phyloP scores from a whole-genome alignment of 768 basidiomycete species.

The Phanerochaete carnosa region DNA sequence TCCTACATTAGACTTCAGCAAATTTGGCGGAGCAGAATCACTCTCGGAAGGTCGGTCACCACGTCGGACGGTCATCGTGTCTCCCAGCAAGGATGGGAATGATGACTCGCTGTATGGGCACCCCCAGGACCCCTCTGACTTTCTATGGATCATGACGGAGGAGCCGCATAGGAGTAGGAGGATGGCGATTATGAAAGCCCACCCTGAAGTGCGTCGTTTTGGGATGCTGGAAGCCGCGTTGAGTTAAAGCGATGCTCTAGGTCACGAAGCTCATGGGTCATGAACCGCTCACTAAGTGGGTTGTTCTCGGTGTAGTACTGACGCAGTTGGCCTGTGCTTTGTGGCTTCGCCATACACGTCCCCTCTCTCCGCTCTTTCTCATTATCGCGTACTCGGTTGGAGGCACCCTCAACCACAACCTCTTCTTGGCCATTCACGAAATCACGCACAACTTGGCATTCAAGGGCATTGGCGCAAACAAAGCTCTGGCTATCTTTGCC shows the following conservation, averaged over 20 bases:
- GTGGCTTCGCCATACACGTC: conserved; percentile 62
- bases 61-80: conserved; percentile 36
- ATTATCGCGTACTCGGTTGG: conserved; percentile 81
- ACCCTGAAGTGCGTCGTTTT: conserved; percentile 69
- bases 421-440: conserved; percentile 97
- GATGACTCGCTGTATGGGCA: conserved; percentile 43
- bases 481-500: conserved; percentile 83
- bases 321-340: conserved; percentile 69
- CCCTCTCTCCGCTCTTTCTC: conserved; percentile 71
- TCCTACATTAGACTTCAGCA: conserved; percentile 59
- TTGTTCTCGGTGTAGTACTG: conserved; percentile 79
- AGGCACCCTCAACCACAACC: conserved; percentile 95
- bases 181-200: conserved; percentile 87
- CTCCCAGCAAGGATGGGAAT: conserved; percentile 47
- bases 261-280: conserved; percentile 97
- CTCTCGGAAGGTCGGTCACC: conserved; percentile 47
- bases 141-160: conserved; percentile 96
- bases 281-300: conserved; percentile 87
- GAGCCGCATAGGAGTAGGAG: conserved; percentile 92
- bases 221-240: neutral
- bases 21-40: conserved; percentile 82
- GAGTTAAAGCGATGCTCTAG: conserved; percentile 33
- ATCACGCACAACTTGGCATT: conserved; percentile 98
- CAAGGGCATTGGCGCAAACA: conserved; percentile 76
- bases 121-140: conserved; percentile 79